phyloP scores from a whole-genome alignment of 306 rosid genomes.

The Vigna hirtella region DNA sequence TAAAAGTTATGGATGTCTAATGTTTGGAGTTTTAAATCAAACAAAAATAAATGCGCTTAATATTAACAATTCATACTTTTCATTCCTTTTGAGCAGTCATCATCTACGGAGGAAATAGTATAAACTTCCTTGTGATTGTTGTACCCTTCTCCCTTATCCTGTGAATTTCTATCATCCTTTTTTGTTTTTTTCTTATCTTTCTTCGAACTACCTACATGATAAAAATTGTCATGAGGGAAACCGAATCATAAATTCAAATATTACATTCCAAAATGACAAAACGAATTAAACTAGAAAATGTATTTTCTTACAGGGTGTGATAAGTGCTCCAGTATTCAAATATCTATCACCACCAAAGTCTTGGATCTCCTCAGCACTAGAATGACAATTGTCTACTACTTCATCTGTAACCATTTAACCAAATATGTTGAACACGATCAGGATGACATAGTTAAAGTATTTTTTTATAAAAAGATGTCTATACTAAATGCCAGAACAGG shows the following conservation, averaged over 20 bases:
- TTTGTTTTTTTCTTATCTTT: slow-evolving; percentile 59
- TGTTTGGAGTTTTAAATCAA: slow-evolving; percentile 8
- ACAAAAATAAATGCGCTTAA: slow-evolving; percentile 8
- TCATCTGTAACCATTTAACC: slow-evolving; percentile 35
- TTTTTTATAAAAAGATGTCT: neutral
- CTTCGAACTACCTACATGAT: slow-evolving; percentile 64
- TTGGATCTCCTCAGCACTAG: slow-evolving; percentile 21
- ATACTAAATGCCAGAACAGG: neutral
- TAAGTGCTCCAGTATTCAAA: slow-evolving; percentile 36
- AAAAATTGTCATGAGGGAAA: slow-evolving; percentile 1
- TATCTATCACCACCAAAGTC: slow-evolving; percentile 26
- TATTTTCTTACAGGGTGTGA: slow-evolving; percentile 33
- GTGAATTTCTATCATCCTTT: slow-evolving; percentile 46
- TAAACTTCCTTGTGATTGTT: slow-evolving; percentile 45
- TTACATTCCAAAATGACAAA: slow-evolving; percentile 11
- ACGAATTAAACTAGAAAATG: neutral
- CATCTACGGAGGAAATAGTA: slow-evolving; percentile 55
- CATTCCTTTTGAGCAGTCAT: slow-evolving; percentile 61
- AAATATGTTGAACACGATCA: neutral
- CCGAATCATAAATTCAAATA: slow-evolving; percentile 24
- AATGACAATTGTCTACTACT: slow-evolving; percentile 17
- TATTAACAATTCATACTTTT: slow-evolving; percentile 51
- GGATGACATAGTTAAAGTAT: neutral
- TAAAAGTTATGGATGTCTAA: slow-evolving; percentile 10
- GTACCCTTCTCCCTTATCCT: slow-evolving; percentile 41